These are phyloP conservation scores for Solanum rostratum DNA, from an alignment of 257 asterid species.

Conservation along the genomic window DNA sequence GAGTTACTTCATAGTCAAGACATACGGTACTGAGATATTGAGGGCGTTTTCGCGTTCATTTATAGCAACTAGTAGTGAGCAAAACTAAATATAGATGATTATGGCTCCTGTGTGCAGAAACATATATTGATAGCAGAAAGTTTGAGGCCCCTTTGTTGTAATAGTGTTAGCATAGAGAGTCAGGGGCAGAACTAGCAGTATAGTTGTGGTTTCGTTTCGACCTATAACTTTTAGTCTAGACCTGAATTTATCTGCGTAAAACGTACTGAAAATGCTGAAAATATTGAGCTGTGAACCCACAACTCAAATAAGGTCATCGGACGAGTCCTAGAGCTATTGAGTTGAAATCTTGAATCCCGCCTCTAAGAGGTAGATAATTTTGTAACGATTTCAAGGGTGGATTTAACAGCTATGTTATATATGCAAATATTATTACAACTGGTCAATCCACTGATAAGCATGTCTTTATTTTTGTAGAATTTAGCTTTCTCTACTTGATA, in stretches of 20 bases:
- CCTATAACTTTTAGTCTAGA: not conserved
- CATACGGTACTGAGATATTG: conserved; percentile 17
- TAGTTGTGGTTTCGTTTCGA: not conserved
- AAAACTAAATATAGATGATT: not conserved
- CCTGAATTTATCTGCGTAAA: not conserved
- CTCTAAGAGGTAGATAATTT: not conserved
- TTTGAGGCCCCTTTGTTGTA: not conserved
- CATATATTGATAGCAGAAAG: not conserved
- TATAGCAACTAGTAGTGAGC: not conserved
- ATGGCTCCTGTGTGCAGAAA: not conserved
- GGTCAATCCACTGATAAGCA: not conserved
- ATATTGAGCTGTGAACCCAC: not conserved
- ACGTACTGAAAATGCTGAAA: not conserved
- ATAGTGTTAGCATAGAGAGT: not conserved
- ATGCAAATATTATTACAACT: not conserved
- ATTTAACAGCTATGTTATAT: not conserved
- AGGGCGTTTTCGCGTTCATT: not conserved
- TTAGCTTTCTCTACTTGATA: too few relatives aligned
- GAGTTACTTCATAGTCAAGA: conserved; percentile 75
- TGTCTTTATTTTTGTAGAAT: too few relatives aligned
- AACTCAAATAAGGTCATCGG: not conserved
- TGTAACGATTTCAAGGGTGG: not conserved
- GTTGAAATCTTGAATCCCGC: not conserved
- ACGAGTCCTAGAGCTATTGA: not conserved
- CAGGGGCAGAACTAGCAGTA: not conserved